Evolutionary conservation across 352 stramenopile species (phyloP), one percentile per base, ranked within the genome.

Genomic region (Elongisporangium senticosum): DNA sequence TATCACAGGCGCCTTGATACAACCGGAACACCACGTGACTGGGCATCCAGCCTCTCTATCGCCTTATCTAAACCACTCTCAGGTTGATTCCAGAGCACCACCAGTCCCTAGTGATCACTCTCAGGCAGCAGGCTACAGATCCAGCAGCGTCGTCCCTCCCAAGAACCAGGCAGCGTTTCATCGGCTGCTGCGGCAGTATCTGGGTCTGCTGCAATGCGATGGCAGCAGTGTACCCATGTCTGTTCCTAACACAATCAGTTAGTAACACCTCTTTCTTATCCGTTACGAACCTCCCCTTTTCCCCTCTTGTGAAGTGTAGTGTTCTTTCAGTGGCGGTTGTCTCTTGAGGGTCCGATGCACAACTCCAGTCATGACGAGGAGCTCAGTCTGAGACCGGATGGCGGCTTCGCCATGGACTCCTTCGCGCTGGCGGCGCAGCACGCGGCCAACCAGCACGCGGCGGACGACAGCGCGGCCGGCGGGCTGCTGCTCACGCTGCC

Each of bases 401-500:
- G 22, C 8, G 49, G 22, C 20, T 22, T 26, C 10, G 49, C 15
- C 19, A 26, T 53, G 22, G 49, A 53, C 7, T 53, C 49, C 22
- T 53, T 53, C 49, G 22, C 49, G 5, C 7, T 26, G 13, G 19
- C 49, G 10, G 49, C 49, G 49, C 19, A 22, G 22, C 20, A 20
- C 21, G n/a, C 48, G 7, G 13, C 6, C 7, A 17, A 11, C 26
- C 48, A 51, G 48, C 48, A 53, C 19, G 13, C 49, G 49, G 49
- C 33, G 10, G 13, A 14, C 22, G 22, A 53, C 1, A 26, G 49
- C 13, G 49, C 19, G 22, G 49, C 49, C 22, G 10, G 61, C 62
- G 62, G 57, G 22, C 70, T 79, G 63, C 59, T 68, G 21, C 58
- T 82, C n/a, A 66, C 74, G 39, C 58, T 86, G 50, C 74, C 76